A percentile compares a stretch with the other conserved stretches of the same genome.
Evolutionary conservation across 2,329 filamentous ascomycete species (phyloP).

Genomic region (Apiospora aurea): DNA sequence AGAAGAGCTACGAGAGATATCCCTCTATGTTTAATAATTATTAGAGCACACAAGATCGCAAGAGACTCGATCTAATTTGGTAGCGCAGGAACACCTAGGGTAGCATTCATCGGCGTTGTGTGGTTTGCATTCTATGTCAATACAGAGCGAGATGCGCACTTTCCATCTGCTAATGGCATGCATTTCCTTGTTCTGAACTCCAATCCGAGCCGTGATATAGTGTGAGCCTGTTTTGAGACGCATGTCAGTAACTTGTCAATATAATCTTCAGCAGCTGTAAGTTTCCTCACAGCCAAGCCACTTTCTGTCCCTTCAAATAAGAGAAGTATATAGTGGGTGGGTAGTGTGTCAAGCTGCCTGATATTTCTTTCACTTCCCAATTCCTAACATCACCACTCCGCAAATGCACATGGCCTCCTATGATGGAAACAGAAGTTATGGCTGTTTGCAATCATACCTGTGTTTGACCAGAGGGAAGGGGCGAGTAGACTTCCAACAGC

Average conservation of each 20-base stretch:
- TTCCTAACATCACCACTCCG: too few relatives aligned
- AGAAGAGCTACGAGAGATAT: conserved; percentile 40
- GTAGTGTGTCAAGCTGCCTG: not conserved
- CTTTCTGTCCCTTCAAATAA: not conserved
- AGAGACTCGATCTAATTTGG: not conserved
- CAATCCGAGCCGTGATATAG: not conserved
- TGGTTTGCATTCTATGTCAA: conserved; percentile 12
- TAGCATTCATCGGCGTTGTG: conserved; percentile 17
- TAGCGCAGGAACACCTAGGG: not conserved
- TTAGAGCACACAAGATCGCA: conserved; percentile 13
- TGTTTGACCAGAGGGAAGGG: not conserved
- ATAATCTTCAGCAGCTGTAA: not conserved
- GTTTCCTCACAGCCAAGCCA: not conserved
- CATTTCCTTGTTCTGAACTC: not conserved
- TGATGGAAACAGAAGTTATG: not conserved
- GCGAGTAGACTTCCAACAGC: not conserved
- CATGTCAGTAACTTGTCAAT: not conserved
- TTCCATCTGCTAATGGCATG: not conserved
- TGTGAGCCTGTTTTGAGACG: not conserved
- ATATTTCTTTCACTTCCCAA: not conserved
- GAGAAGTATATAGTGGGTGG: not conserved
- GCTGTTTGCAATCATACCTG: not conserved
- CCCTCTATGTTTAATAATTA: conserved; percentile 43
- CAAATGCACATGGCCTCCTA: not conserved
- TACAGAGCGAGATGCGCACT: not conserved